These are phyloP conservation scores for Scheffersomyces titani DNA, from an alignment of 1,139 yeast species.

Conservation along the genomic window DNA sequence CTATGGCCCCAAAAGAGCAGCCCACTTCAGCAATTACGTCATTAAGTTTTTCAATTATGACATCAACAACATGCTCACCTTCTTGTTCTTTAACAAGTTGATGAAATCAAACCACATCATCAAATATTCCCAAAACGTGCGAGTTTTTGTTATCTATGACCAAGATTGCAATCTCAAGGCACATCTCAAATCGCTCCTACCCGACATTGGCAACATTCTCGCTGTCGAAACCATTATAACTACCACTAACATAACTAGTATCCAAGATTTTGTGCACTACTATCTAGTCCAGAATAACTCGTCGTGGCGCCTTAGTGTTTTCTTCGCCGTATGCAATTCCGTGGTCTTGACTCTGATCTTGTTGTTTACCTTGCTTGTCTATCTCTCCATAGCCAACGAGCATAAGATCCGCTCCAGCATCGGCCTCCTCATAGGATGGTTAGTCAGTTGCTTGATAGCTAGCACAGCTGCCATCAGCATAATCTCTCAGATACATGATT, in stretches of 20 bases:
- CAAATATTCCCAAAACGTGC: conserved; percentile 43
- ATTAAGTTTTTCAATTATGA: conserved; percentile 30
- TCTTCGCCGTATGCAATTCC: conserved; percentile 8
- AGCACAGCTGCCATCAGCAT: conserved; percentile 53
- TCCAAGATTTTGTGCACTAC: conserved; percentile 23
- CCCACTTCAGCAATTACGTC: conserved; percentile 17
- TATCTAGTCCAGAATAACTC: conserved; percentile 19
- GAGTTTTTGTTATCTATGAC: conserved; percentile 31
- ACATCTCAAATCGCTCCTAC: conserved; percentile 4
- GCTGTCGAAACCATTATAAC: conserved; percentile 6
- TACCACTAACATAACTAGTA: conserved; percentile 11
- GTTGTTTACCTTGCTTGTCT: conserved; percentile 22
- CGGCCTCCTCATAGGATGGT: conserved; percentile 65
- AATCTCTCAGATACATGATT: conserved; percentile 17
- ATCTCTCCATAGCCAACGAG: conserved; percentile 53
- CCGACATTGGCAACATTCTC: conserved; percentile 2
- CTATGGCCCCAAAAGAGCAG: not conserved
- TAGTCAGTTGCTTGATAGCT: conserved; percentile 51
- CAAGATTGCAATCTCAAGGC: conserved; percentile 1
- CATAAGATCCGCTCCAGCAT: conserved; percentile 58
- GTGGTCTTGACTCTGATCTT: conserved; percentile 10
- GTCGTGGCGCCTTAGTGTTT: conserved; percentile 8
- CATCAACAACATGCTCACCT: conserved; percentile 14
- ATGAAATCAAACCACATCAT: conserved; percentile 52
- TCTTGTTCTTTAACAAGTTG: conserved; percentile 41